phyloP scores from a whole-genome alignment of 2,329 filamentous ascomycete species.

The Peltaster fructicola region DNA sequence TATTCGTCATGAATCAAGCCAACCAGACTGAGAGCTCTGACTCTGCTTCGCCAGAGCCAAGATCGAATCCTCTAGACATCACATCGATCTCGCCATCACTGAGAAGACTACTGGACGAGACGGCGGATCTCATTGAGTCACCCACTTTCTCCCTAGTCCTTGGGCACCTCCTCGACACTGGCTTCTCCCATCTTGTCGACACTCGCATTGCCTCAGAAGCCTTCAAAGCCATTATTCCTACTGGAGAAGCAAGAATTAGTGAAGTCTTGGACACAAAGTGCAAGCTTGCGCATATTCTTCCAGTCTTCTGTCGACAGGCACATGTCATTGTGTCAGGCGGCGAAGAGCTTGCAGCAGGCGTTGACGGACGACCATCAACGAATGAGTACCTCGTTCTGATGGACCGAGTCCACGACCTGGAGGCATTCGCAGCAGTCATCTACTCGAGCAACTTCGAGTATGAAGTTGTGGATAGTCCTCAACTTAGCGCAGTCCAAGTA shows the following conservation, averaged over 20 bases:
- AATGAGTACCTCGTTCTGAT: slow-evolving; percentile 44
- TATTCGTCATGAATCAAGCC: slow-evolving; percentile 68
- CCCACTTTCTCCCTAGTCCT: slow-evolving; percentile 78
- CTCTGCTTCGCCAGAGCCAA: slow-evolving; percentile 11
- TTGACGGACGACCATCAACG: slow-evolving; percentile 14
- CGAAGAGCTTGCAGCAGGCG: slow-evolving; percentile 38
- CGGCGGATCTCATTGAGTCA: slow-evolving; percentile 86
- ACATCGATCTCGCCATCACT: slow-evolving; percentile 40
- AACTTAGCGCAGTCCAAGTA: too few relatives aligned
- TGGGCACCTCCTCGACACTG: slow-evolving; percentile 68
- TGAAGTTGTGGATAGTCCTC: slow-evolving; percentile 29
- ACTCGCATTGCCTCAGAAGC: slow-evolving; percentile 61
- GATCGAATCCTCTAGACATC: slow-evolving; percentile 13
- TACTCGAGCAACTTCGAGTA: slow-evolving; percentile 65
- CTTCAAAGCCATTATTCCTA: slow-evolving; percentile 40
- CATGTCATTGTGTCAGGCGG: slow-evolving; percentile 68
- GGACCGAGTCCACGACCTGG: slow-evolving; percentile 57
- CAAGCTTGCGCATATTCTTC: slow-evolving; percentile 77
- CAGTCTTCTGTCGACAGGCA: slow-evolving; percentile 77
- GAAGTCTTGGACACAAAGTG: slow-evolving; percentile 33
- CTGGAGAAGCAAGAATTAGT: slow-evolving; percentile 35
- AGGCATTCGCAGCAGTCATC: slow-evolving; percentile 72
- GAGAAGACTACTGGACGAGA: slow-evolving; percentile 80
- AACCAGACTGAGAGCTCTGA: slow-evolving; percentile 41
- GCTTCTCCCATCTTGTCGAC: slow-evolving; percentile 71